A percentile compares a stretch with the other conserved stretches of the same genome.
phyloP scores from a whole-genome alignment of 108 stramenopile genomes.

The Asterionellopsis glacialis region DNA sequence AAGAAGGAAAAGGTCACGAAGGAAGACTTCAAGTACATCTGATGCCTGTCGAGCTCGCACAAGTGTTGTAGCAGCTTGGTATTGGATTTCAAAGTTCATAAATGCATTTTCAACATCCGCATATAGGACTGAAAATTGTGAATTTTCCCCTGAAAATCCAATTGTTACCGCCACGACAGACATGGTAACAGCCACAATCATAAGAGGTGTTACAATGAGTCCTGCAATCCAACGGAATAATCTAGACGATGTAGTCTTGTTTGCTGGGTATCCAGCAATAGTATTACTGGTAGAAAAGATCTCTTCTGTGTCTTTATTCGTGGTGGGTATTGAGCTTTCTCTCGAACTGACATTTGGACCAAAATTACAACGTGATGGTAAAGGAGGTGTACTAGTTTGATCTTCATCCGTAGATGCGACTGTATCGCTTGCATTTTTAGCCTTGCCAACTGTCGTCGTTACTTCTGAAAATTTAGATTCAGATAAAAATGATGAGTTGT shows the following conservation, averaged over 20 bases:
- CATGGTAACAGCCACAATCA: conserved; percentile 18
- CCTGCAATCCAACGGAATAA: conserved; percentile 43
- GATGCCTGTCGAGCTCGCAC: neutral
- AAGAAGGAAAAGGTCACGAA: conserved; percentile 38
- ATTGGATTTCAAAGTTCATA: conserved; percentile 7
- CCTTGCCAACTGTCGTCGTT: too few relatives aligned
- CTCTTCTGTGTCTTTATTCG: too few relatives aligned
- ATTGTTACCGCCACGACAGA: conserved; percentile 26
- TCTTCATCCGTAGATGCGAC: too few relatives aligned
- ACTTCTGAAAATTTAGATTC: too few relatives aligned
- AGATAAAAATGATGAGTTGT: too few relatives aligned
- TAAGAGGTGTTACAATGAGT: conserved; percentile 42
- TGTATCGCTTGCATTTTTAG: too few relatives aligned
- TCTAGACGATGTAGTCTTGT: conserved; percentile 12
- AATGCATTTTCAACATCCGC: conserved; percentile 16
- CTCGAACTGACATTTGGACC: too few relatives aligned
- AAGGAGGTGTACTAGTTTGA: too few relatives aligned
- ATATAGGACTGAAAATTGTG: conserved; percentile 8
- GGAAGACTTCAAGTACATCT: conserved; percentile 5
- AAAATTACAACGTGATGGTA: too few relatives aligned
- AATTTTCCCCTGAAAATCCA: conserved; percentile 9
- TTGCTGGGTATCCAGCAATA: too few relatives aligned
- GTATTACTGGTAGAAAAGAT: too few relatives aligned
- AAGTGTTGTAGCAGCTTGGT: conserved; percentile 9
- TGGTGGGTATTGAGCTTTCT: too few relatives aligned